phyloP scores from a whole-genome alignment of 2,329 filamentous ascomycete species.

The Fusarium domesticum region DNA sequence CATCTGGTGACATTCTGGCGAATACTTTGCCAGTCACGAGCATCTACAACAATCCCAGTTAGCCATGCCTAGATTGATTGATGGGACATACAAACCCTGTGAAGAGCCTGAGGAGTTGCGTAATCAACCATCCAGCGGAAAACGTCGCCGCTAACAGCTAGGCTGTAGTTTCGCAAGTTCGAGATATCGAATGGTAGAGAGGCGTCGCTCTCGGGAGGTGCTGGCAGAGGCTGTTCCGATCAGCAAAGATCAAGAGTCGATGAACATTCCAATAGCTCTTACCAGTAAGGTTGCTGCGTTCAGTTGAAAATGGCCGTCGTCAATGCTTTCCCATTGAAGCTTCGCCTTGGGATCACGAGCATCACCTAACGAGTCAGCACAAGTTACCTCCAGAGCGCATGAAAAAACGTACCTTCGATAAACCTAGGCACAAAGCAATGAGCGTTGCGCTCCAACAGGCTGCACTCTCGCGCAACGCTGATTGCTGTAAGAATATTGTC shows the following conservation, averaged over 20 bases:
- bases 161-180: slow-evolving; percentile 78
- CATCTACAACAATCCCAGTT: slow-evolving; percentile 63
- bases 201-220: slow-evolving; percentile 68
- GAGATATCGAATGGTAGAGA: slow-evolving; percentile 83
- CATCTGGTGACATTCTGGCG: slow-evolving; percentile 97
- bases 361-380: slow-evolving; percentile 50
- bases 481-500: slow-evolving; percentile 98
- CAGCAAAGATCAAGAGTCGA: slow-evolving; percentile 1
- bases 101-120: slow-evolving; percentile 74
- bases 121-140: slow-evolving; percentile 97
- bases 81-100: slow-evolving; percentile 47
- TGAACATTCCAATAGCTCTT: slow-evolving; percentile 22
- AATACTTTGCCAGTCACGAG: slow-evolving; percentile 90
- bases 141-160: slow-evolving; percentile 88
- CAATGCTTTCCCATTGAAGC: slow-evolving; percentile 91
- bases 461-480: slow-evolving; percentile 88
- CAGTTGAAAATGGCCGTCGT: slow-evolving; percentile 73
- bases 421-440: slow-evolving; percentile 95
- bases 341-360: slow-evolving; percentile 68
- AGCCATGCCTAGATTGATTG: too few relatives aligned
- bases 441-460: slow-evolving; percentile 72
- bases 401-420: slow-evolving; percentile 55
- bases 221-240: slow-evolving; percentile 60
- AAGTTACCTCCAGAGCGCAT: not conserved
- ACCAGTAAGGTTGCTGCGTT: slow-evolving; percentile 75